These are phyloP conservation scores for Epichloe gansuensis DNA, from an alignment of 2,329 filamentous ascomycete genomes.

Conservation along the genomic window DNA sequence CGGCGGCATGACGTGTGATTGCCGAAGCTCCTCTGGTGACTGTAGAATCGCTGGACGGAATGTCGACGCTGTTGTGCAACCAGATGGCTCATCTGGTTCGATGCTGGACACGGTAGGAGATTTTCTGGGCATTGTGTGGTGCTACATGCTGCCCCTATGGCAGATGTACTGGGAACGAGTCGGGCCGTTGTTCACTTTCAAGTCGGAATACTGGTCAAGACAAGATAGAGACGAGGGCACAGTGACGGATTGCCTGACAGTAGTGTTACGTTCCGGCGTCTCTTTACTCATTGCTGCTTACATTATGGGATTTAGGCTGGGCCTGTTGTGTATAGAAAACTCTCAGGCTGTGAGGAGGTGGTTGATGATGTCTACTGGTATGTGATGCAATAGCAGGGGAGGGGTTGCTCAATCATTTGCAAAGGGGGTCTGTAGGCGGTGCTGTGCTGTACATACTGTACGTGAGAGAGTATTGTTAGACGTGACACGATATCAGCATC, in stretches of 20 bases:
- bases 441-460: background rate
- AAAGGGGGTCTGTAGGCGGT: background rate
- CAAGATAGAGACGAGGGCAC: conserved; percentile 13
- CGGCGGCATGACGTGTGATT: conserved; percentile 17
- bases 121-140: conserved; percentile 1
- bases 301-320: conserved; percentile 17
- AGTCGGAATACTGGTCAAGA: conserved; percentile 23
- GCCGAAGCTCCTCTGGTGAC: conserved; percentile 12
- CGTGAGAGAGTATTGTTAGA: background rate
- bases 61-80: background rate
- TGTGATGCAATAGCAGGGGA: background rate
- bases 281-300: conserved; percentile 13
- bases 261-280: conserved; percentile 16
- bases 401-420: too few species aligned
- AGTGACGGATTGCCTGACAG: conserved; percentile 13
- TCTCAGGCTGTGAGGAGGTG: conserved; percentile 6
- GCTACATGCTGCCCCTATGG: conserved; percentile 4
- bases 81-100: background rate
- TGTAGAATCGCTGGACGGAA: too few species aligned
- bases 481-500: background rate
- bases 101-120: background rate
- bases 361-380: conserved; percentile 1
- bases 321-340: conserved; percentile 10
- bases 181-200: conserved; percentile 26
- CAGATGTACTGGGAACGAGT: conserved; percentile 25